These are phyloP conservation scores for Hirsutella rhossiliensis DNA, from an alignment of 2,329 filamentous ascomycete species.

Conservation along the genomic window DNA sequence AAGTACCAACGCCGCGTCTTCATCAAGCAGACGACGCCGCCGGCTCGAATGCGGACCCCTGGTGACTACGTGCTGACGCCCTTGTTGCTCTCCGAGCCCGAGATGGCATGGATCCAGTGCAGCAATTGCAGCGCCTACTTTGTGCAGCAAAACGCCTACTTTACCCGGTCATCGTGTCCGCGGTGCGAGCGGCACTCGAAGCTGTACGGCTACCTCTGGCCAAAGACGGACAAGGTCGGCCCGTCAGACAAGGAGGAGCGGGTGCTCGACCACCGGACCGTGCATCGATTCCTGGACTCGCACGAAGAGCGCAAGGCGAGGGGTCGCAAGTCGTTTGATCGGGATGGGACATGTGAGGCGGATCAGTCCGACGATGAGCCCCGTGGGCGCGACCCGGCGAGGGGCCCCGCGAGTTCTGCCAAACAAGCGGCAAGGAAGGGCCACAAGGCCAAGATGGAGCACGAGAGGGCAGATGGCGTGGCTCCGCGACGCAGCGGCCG, in stretches of 20 bases:
- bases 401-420: not conserved
- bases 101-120: slow-evolving; percentile 80
- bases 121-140: slow-evolving; percentile 73
- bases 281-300: slow-evolving; percentile 71
- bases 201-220: slow-evolving; percentile 90
- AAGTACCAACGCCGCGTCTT: slow-evolving; percentile 23
- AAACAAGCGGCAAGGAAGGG: not conserved
- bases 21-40: slow-evolving; percentile 20
- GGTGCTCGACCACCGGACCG: slow-evolving; percentile 71
- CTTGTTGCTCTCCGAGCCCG: slow-evolving; percentile 60
- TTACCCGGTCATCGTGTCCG: slow-evolving; percentile 74
- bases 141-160: slow-evolving; percentile 80
- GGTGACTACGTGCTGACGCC: slow-evolving; percentile 78
- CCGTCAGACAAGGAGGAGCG: slow-evolving; percentile 59
- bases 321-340: slow-evolving; percentile 20
- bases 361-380: not conserved
- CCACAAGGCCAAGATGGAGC: not conserved
- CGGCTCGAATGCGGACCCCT: slow-evolving; percentile 37
- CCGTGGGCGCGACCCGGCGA: slow-evolving; percentile 2
- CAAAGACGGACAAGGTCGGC: slow-evolving; percentile 78
- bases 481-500: slow-evolving; percentile 21
- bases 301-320: slow-evolving; percentile 51
- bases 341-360: not conserved
- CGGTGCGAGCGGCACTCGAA: slow-evolving; percentile 93
- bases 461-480: slow-evolving; percentile 1